Evolutionary conservation across 2,329 filamentous ascomycete genomes (phyloP), one percentile per base, ranked within the genome.

Genomic region (Penicillium sp.): DNA sequence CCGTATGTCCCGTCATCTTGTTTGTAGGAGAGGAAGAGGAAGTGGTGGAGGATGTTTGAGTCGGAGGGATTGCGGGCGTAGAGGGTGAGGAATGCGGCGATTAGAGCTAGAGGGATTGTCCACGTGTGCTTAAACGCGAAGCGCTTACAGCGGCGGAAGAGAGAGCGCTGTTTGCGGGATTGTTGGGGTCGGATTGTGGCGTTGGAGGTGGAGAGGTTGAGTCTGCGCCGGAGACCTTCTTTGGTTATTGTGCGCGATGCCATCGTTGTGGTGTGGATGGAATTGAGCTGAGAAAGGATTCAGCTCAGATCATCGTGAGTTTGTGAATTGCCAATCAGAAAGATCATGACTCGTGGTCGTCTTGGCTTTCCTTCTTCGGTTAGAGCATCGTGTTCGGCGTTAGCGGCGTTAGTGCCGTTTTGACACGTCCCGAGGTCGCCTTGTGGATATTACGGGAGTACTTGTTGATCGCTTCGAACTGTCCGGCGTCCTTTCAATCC

Each of bases 21-120:
- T 55, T 91, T 83, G 78, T 96, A 96, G 46, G 91, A 93, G 56
- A 96, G 86, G 80, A 95, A 95, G 72, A 96, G 85, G 73, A 91
- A 91, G 72, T 80, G 81, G 75, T 89, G 81, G 55, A 95, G 70
- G 10, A 88, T 87, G 73, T 96, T 96, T 48, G 86, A 84, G 59
- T 87, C 81, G 67, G 83, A 84, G 4, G 92, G 92, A 69, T 91
- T 87, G 67, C 89, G 68, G 61, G 85, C 83, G 76, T 92, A 96
- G 56, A 84, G 79, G 44, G 80, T 75, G 54, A 89, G 75, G 68
- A 91, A 80, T 66, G 84, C 62, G 56, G 82, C 58, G 48, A 90
- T 75, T 57, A 94, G 75, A 63, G 87, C 73, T 54, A 93, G 81
- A n/a, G 92, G 92, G 49, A 80, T 77, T 18, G 84, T 68, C 83